Evolutionary conservation across 1,139 yeast species (phyloP).

Genomic region (Pichia sp.): DNA sequence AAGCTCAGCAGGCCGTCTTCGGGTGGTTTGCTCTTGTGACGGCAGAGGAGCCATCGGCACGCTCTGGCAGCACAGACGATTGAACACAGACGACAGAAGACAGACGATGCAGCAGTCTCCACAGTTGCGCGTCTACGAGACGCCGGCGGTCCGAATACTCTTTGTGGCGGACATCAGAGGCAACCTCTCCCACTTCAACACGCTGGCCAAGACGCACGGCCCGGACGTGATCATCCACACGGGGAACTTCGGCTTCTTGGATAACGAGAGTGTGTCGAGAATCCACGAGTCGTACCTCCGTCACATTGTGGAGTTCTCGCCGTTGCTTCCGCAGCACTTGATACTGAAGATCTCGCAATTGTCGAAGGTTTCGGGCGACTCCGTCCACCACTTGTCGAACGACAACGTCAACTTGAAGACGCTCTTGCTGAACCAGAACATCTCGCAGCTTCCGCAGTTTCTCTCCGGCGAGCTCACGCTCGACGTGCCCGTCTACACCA

Average conservation of each 20-base stretch:
- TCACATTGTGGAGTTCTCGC: constrained; percentile 67
- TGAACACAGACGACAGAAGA: not conserved
- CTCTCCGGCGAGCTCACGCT: constrained; percentile 44
- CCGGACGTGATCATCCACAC: constrained; percentile 62
- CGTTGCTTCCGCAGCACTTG: constrained; percentile 46
- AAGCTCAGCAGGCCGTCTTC: too few relatives aligned
- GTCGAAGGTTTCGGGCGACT: constrained; percentile 40
- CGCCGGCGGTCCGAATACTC: constrained; percentile 32
- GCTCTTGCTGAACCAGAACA: constrained; percentile 35
- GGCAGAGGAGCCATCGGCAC: not conserved
- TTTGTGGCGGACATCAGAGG: constrained; percentile 57
- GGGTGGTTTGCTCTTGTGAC: not conserved
- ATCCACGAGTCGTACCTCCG: constrained; percentile 54
- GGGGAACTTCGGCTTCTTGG: constrained; percentile 79
- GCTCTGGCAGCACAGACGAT: not conserved
- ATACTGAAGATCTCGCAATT: constrained; percentile 45
- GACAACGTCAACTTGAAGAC: constrained; percentile 38
- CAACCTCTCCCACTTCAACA: constrained; percentile 43
- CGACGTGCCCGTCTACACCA: constrained; percentile 67
- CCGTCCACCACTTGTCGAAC: constrained; percentile 35
- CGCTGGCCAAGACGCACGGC: constrained; percentile 39
- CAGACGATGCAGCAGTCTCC: not conserved
- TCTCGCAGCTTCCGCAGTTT: constrained; percentile 54
- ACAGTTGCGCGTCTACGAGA: constrained; percentile 15
- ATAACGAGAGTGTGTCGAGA: constrained; percentile 49